These are phyloP conservation scores for Collybia sp. DNA, from an alignment of 768 basidiomycete species.

Conservation along the genomic window DNA sequence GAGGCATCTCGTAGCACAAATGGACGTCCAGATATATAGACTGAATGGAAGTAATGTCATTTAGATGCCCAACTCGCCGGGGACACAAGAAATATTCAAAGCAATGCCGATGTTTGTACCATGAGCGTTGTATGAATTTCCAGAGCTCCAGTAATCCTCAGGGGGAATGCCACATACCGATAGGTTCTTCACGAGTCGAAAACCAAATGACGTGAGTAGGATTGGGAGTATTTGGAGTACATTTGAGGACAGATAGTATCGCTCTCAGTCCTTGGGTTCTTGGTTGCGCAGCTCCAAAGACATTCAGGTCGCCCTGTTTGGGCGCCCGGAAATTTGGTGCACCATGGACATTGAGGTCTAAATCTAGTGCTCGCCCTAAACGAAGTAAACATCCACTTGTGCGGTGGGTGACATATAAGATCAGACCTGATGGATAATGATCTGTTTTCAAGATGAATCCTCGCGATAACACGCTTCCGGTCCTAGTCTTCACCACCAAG, in stretches of 20 bases:
- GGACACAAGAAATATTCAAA: too few species aligned
- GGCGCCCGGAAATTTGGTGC: slow-evolving; percentile 95
- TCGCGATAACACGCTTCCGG: slow-evolving; percentile 78
- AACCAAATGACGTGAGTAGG: slow-evolving; percentile 90
- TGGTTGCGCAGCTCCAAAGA: slow-evolving; percentile 95
- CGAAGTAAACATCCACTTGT: neutral
- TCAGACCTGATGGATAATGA: slow-evolving; percentile 69
- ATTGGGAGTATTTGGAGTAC: slow-evolving; percentile 57
- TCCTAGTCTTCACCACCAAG: slow-evolving; percentile 77
- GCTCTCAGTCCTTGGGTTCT: slow-evolving; percentile 88
- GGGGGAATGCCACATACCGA: slow-evolving; percentile 48
- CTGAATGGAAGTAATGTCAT: slow-evolving; percentile 25
- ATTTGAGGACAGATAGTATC: slow-evolving; percentile 80
- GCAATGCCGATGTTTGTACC: too few species aligned
- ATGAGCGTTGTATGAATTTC: neutral
- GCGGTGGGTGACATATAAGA: slow-evolving; percentile 4
- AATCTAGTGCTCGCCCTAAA: slow-evolving; percentile 80
- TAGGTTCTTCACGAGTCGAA: slow-evolving; percentile 93
- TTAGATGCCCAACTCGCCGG: neutral
- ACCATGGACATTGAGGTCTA: slow-evolving; percentile 89
- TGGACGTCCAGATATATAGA: slow-evolving; percentile 87
- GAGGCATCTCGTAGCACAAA: slow-evolving; percentile 89
- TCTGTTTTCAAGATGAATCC: slow-evolving; percentile 96
- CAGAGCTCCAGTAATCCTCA: neutral
- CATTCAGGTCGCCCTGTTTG: slow-evolving; percentile 73